Evolutionary conservation across 345 rosid species (phyloP).

Genomic region (Hibiscus tridactylites): DNA sequence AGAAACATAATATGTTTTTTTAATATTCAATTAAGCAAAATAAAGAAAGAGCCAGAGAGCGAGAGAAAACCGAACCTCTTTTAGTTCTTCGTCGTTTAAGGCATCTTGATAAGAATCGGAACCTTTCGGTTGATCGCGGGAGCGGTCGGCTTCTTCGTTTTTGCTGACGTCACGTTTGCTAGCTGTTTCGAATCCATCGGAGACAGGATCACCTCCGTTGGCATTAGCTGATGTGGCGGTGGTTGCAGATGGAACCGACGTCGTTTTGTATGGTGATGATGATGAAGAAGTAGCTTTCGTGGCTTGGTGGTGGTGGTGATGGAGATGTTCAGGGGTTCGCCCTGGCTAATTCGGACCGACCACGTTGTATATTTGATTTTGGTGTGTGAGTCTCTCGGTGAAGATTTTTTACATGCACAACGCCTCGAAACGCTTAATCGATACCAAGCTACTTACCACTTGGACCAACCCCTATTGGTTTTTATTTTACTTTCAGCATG

Average conservation of each 20-base stretch:
- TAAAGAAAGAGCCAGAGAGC: not conserved
- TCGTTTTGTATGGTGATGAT: not conserved
- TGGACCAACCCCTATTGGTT: too few relatives aligned
- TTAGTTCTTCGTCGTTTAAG: conserved; percentile 23
- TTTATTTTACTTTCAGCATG: too few relatives aligned
- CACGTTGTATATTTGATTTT: too few relatives aligned
- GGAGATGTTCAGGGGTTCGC: not conserved
- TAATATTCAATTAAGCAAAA: not conserved
- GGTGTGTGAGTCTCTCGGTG: too few relatives aligned
- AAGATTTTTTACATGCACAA: too few relatives aligned
- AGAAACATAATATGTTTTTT: conserved; percentile 3
- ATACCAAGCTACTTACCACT: too few relatives aligned
- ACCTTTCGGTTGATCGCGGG: not conserved
- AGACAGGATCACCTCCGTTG: conserved; percentile 30
- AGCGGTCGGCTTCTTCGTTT: conserved; percentile 24
- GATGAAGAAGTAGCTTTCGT: not conserved
- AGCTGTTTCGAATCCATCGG: conserved; percentile 89
- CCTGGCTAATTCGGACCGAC: too few relatives aligned
- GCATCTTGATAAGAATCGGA: conserved; percentile 17
- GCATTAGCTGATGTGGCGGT: conserved; percentile 6
- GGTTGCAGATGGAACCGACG: not conserved
- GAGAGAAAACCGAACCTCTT: conserved; percentile 39
- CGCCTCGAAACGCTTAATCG: too few relatives aligned
- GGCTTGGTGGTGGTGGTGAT: not conserved
- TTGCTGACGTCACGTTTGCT: conserved; percentile 63